A percentile compares a stretch with the other conserved stretches of the same genome.
Evolutionary conservation across 2,329 filamentous ascomycete genomes (phyloP).

Genomic region (Dothiorella sarmentorum): DNA sequence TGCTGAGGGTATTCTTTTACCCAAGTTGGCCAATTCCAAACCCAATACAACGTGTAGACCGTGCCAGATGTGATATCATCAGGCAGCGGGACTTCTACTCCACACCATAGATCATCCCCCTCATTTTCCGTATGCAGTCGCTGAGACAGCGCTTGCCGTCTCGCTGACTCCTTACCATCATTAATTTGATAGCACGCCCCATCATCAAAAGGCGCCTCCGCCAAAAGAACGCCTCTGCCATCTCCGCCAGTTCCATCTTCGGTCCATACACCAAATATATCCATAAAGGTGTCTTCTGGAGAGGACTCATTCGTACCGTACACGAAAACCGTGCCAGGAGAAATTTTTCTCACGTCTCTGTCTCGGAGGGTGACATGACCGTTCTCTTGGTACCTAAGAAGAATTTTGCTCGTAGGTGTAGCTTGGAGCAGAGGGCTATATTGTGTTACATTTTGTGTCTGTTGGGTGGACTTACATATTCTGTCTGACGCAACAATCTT

Average conservation of each 20-base stretch:
- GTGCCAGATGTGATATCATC: slow-evolving; percentile 58
- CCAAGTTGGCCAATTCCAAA: slow-evolving; percentile 83
- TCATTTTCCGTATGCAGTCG: background rate
- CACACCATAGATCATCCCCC: slow-evolving; percentile 63
- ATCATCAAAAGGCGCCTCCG: background rate
- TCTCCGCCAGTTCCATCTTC: background rate
- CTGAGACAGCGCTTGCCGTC: background rate
- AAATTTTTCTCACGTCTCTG: no score
- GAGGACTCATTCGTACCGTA: background rate
- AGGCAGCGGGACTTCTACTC: slow-evolving; percentile 76
- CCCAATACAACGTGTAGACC: slow-evolving; percentile 84
- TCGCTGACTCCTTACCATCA: background rate
- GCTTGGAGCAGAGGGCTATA: background rate
- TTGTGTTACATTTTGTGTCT: background rate
- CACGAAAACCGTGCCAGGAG: background rate
- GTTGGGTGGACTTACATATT: background rate
- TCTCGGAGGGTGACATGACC: background rate
- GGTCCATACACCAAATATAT: background rate
- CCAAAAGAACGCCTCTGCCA: background rate
- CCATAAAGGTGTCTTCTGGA: background rate
- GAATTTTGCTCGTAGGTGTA: background rate
- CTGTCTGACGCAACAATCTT: background rate
- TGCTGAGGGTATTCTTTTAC: slow-evolving; percentile 39
- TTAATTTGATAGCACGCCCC: background rate
- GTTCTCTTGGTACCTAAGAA: background rate